Percentiles rank a stretch among this genome's conserved stretches.
These are phyloP conservation scores for Fusarium gaditjirri DNA, from an alignment of 2,329 filamentous ascomycete genomes.

Conservation along the genomic window DNA sequence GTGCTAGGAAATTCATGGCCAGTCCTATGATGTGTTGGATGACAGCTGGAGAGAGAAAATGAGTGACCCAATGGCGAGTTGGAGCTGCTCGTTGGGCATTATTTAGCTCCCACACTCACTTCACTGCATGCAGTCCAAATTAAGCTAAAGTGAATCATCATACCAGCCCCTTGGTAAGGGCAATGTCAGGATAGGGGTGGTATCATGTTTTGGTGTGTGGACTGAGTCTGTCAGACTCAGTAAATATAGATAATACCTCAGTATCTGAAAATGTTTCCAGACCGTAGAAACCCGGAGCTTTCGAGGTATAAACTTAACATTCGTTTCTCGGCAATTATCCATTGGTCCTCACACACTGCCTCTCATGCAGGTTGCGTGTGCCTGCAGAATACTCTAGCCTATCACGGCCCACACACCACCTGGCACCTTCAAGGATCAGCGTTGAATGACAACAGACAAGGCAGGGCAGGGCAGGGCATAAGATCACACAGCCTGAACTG, in stretches of 20 bases:
- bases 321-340: not conserved
- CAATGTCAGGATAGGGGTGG: not conserved
- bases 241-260: not conserved
- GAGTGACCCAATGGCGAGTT: not conserved
- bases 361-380: slow-evolving; percentile 20
- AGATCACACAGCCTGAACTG: slow-evolving; percentile 17
- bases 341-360: not conserved
- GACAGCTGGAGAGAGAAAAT: not conserved
- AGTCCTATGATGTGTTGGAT: not conserved
- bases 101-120: slow-evolving; percentile 19
- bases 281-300: not conserved
- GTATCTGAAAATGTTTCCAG: not conserved
- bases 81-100: not conserved
- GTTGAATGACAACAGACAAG: slow-evolving; percentile 13
- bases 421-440: slow-evolving; percentile 11
- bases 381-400: slow-evolving; percentile 23
- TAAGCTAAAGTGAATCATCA: slow-evolving; percentile 27
- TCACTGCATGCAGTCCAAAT: slow-evolving; percentile 27
- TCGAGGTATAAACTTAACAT: not conserved
- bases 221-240: not conserved
- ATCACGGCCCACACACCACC: slow-evolving; percentile 6
- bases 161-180: slow-evolving; percentile 30
- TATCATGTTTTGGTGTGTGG: not conserved
- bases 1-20: not conserved
- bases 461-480: slow-evolving; percentile 8